Evolutionary conservation across 179 eudicot genomes (phyloP), one percentile per base, ranked within the genome.

Genomic region (Sideroxylon spinosum): DNA sequence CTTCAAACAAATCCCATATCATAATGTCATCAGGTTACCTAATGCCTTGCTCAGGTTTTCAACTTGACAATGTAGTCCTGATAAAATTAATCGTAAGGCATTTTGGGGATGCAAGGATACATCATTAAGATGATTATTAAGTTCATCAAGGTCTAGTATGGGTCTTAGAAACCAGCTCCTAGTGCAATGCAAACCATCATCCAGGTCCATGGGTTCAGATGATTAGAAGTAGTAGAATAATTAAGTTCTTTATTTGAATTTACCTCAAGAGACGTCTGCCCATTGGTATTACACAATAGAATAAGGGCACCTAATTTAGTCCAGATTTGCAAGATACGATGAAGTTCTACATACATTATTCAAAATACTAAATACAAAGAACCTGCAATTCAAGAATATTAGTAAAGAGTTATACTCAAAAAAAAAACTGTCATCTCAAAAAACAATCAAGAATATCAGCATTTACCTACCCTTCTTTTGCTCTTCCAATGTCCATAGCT

Each of bases 401-500:
- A 82, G 57, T 63, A 67, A 29, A 61, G 19, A 75, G 12, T 25
- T 72, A 52, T 23, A 71, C 32, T 49, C 69, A 46, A 69, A 48
- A 59, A 70, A 76, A 59, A 48, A 14, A n/a, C n/a, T 9, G 56
- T 9, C 16, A 52, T 10, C 16, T 52, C 44, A 6, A 61, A n/a
- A n/a, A n/a, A n/a, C 22, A n/a, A 80, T 66, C 74, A 26, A 6
- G 78, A 79, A 78, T 70, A 80, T 76, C 78, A 65, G 22, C 70
- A 66, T 72, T 72, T 85, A 94, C 98, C 99, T 37, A 37, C 5
- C n/a, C 99, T 94, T 96, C 98, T 85, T 96, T 96, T 68, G n/a
- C 88, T 91, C 93, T 87, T 49, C 99, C 99, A 82, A 96, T 94
- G 61, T 98, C 99, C 99, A 94, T 96, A 86, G 88, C 99, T 96